Evolutionary conservation across 495 filamentous ascomycete species (phyloP), one percentile per base, ranked within the genome.

Genomic region (Cudoniella acicularis): DNA sequence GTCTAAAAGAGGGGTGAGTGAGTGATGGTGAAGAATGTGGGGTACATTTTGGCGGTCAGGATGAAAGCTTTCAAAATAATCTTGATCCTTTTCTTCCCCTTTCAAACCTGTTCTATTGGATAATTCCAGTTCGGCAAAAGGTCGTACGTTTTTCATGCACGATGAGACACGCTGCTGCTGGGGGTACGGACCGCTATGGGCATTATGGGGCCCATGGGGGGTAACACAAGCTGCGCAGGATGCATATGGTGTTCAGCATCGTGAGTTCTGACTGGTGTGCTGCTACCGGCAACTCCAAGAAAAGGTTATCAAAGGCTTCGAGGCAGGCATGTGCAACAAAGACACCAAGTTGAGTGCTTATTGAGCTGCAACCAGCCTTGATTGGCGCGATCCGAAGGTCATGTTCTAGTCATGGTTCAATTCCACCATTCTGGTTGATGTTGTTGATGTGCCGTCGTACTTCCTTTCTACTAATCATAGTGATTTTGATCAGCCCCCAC

Each of bases 41-140:
- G 62, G 57, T 64, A 60, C 50, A 59, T 61, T 64, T 64, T 61
- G 62, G 62, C 62, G 62, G 62, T 61, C 57, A 61, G 54, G 54
- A 57, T 30, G 13, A 30, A 22, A 20, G 42, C 22, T 8, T 20
- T 45, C 40, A 43, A 26, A 25, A n/a, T 47, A 21, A 4, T 9
- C 13, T 21, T n/a, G 20, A n/a, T 17, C 20, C 43, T 47, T n/a
- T 8, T n/a, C n/a, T 47, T 21, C 13, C 13, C 13, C 4, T 21
- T 47, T 17, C 20, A n/a, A 4, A n/a, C 8, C 20, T 47, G 20
- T 48, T 10, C 23, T 43, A 64, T 64, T 63, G 60, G 59, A 25
- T 45, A 27, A 43, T 20, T 22, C 18, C 41, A 49, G 36, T 62
- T 49, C 54, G 60, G 54, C 49, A 60, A 41, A 58, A 58, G 46